Percentiles rank a stretch among this genome's conserved stretches.
Conservation (phyloP, 192 early-diverging fungal species). For the Coemansia sp. region DNA sequence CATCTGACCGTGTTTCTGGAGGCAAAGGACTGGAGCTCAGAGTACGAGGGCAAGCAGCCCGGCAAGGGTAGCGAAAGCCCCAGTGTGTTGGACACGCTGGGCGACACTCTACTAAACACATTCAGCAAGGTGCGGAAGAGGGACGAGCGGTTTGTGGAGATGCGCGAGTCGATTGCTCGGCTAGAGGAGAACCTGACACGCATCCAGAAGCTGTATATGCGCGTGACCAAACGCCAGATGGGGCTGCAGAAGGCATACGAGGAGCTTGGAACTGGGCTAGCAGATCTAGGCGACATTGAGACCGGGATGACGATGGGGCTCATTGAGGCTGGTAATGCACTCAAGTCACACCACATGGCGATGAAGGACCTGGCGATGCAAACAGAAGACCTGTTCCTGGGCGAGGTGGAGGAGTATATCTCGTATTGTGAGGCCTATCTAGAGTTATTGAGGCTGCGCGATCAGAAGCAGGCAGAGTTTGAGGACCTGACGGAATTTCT, state of each 20-base stretch:
- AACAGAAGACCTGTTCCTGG: constrained; percentile 63
- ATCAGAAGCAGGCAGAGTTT: constrained; percentile 96
- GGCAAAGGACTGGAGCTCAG: constrained; percentile 69
- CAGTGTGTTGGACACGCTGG: constrained; percentile 76
- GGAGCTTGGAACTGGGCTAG: constrained; percentile 76
- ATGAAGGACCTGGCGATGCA: constrained; percentile 67
- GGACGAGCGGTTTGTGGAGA: constrained; percentile 82
- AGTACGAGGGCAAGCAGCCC: constrained; percentile 57
- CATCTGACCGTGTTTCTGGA: constrained; percentile 81
- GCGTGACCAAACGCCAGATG: constrained; percentile 72
- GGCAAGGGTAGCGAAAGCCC: constrained; percentile 46
- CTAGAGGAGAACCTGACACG: constrained; percentile 83
- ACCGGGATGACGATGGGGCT: constrained; percentile 79
- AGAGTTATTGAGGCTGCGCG: constrained; percentile 76
- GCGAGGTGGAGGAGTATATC: constrained; percentile 82
- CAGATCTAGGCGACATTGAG: constrained; percentile 79
- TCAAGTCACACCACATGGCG: constrained; percentile 66
- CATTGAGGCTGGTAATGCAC: constrained; percentile 71
- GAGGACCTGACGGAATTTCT: constrained; percentile 84
- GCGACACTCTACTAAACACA: constrained; percentile 84
- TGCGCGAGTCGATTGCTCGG: constrained; percentile 78
- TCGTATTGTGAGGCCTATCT: constrained; percentile 53
- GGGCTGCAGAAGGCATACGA: constrained; percentile 79
- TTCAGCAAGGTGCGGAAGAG: constrained; percentile 89
- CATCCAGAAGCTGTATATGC: constrained; percentile 81